Percentiles rank a stretch among this genome's conserved stretches.
These are phyloP conservation scores for Zygoascus tannicola DNA, from an alignment of 805 yeast species.

Conservation along the genomic window DNA sequence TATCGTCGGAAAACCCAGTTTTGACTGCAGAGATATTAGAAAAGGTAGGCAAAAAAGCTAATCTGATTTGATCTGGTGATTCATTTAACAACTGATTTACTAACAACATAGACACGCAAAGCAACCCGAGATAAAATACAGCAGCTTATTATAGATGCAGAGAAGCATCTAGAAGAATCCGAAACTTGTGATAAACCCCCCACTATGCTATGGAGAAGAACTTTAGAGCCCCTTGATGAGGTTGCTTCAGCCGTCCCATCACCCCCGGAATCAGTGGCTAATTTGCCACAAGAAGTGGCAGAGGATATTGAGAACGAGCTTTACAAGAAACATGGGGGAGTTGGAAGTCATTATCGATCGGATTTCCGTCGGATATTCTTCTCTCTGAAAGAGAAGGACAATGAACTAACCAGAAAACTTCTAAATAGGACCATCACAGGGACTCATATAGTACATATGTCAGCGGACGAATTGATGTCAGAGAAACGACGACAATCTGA, in stretches of 20 bases:
- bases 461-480: conserved; percentile 24
- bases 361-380: conserved; percentile 24
- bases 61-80: background rate
- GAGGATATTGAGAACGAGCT: conserved; percentile 20
- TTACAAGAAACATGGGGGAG: conserved; percentile 14
- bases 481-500: conserved; percentile 20
- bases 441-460: conserved; percentile 23
- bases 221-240: background rate
- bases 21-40: conserved; percentile 8
- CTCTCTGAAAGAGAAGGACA: conserved; percentile 20
- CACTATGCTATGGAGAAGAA: background rate
- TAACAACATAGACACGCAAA: conserved; percentile 10
- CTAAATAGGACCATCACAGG: conserved; percentile 22
- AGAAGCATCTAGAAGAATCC: background rate
- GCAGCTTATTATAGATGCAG: conserved; percentile 4
- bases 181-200: background rate
- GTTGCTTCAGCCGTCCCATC: background rate
- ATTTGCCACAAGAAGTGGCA: conserved; percentile 11
- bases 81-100: background rate
- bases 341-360: conserved; percentile 20
- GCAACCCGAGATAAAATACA: conserved; percentile 9
- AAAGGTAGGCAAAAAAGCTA: conserved; percentile 8
- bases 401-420: conserved; percentile 18
- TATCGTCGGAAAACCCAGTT: background rate
- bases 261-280: background rate